Percentiles rank a stretch among this genome's conserved stretches.
Evolutionary conservation across 2,329 filamentous ascomycete genomes (phyloP).

Genomic region (Endoconidiophora polonica): DNA sequence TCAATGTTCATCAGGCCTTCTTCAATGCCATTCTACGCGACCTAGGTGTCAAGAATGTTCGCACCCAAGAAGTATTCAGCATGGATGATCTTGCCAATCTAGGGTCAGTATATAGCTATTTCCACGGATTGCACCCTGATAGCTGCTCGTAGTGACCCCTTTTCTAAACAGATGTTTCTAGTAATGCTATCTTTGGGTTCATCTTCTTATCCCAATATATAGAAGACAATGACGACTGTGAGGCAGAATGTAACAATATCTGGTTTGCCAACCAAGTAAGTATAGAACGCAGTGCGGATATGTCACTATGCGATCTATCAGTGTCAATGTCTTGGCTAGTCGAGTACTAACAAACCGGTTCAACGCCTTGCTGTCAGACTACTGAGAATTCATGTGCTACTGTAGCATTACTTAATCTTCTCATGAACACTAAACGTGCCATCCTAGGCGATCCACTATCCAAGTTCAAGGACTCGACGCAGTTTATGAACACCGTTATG

Average conservation of each 20-base stretch:
- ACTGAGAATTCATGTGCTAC: conserved; percentile 77
- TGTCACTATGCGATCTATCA: not conserved
- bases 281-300: too few relatives aligned
- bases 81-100: conserved; percentile 50
- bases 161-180: conserved; percentile 19
- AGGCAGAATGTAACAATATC: conserved; percentile 40
- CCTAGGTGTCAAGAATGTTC: conserved; percentile 57
- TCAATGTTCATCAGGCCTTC: conserved; percentile 38
- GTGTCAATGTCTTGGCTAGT: not conserved
- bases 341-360: conserved; percentile 20
- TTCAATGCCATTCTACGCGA: conserved; percentile 75
- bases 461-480: conserved; percentile 58
- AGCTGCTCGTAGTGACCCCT: not conserved
- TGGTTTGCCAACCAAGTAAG: conserved; percentile 89
- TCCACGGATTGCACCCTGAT: not conserved
- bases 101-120: conserved; percentile 39
- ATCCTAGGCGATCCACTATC: conserved; percentile 53
- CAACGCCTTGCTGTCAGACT: conserved; percentile 27
- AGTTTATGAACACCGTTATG: conserved; percentile 48
- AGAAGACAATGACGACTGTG: conserved; percentile 33
- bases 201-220: conserved; percentile 71
- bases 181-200: conserved; percentile 64
- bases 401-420: conserved; percentile 80
- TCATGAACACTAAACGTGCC: conserved; percentile 62
- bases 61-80: conserved; percentile 59